Percentiles rank a stretch among this genome's conserved stretches.
Conservation (phyloP, 495 filamentous ascomycete species). For the Pyrenula aspistea region DNA sequence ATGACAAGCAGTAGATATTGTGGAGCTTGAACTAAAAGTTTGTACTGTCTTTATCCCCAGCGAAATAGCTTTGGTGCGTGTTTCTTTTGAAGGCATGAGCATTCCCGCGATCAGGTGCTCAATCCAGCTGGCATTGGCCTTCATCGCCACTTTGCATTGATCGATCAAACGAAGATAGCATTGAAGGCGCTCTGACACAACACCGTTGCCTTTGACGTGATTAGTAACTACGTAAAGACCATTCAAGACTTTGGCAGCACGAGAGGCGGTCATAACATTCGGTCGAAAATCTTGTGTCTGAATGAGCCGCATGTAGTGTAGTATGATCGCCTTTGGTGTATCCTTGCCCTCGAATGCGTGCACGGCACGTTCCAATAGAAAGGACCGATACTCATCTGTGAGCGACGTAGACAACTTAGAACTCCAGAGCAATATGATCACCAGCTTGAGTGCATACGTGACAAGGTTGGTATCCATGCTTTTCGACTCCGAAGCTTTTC, state of each 20-base stretch:
- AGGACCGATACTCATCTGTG: constrained; percentile 63
- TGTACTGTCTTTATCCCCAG: constrained; percentile 58
- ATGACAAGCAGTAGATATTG: constrained; percentile 48
- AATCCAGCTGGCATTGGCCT: constrained; percentile 52
- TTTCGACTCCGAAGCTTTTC: constrained; percentile 26
- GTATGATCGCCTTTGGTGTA: constrained; percentile 63
- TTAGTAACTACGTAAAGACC: constrained; percentile 61
- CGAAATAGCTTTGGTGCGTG: constrained; percentile 57
- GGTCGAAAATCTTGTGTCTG: constrained; percentile 63
- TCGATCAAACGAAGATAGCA: constrained; percentile 65
- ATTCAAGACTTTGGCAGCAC: constrained; percentile 53
- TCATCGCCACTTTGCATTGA: constrained; percentile 58
- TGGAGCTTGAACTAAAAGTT: constrained; percentile 49
- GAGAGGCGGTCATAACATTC: constrained; percentile 58
- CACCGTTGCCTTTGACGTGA: constrained; percentile 61
- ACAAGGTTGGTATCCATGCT: constrained; percentile 43
- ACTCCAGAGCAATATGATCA: constrained; percentile 59
- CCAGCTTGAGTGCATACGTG: constrained; percentile 63
- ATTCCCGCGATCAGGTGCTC: constrained; percentile 69
- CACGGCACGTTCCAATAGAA: constrained; percentile 69
- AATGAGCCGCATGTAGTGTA: constrained; percentile 65
- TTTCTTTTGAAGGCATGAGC: constrained; percentile 65
- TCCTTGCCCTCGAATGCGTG: constrained; percentile 48
- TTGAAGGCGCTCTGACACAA: constrained; percentile 57
- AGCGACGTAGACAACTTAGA: constrained; percentile 49